Evolutionary conservation across 2,329 filamentous ascomycete species (phyloP).

Genomic region (Claviceps humidiphila): DNA sequence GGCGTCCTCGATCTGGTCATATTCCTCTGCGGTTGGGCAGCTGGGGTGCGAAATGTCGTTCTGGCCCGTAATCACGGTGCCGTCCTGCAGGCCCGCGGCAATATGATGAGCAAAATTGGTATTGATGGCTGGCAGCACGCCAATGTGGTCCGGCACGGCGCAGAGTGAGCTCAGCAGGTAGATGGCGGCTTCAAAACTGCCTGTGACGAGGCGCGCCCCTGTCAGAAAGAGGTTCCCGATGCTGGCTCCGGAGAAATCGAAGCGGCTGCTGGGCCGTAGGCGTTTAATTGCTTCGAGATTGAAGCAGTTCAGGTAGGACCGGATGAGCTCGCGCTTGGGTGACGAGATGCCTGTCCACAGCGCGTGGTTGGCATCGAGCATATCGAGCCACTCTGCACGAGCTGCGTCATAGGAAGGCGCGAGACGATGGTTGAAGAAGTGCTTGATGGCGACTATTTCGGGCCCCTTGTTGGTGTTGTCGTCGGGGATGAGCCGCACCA

Average conservation of each 20-base stretch:
- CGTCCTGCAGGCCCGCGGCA: constrained; percentile 65
- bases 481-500: constrained; percentile 77
- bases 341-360: constrained; percentile 63
- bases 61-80: constrained; percentile 72
- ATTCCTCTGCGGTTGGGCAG: constrained; percentile 43
- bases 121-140: constrained; percentile 81
- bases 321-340: constrained; percentile 63
- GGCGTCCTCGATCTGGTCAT: constrained; percentile 63
- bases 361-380: constrained; percentile 68
- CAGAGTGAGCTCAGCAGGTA: constrained; percentile 82
- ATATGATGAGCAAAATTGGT: constrained; percentile 95
- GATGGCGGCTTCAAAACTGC: constrained; percentile 83
- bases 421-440: constrained; percentile 79
- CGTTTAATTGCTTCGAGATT: constrained; percentile 70
- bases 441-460: constrained; percentile 63
- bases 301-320: constrained; percentile 62
- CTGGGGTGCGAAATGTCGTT: constrained; percentile 85
- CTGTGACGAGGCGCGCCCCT: constrained; percentile 78
- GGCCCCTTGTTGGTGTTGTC: constrained; percentile 29
- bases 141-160: constrained; percentile 61
- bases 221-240: constrained; percentile 72
- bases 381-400: constrained; percentile 70
- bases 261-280: constrained; percentile 56
- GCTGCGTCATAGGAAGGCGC: constrained; percentile 46
- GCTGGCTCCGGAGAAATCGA: constrained; percentile 64